These are phyloP conservation scores for Pythium sukuiense DNA, from an alignment of 352 stramenopile genomes.

Conservation along the genomic window DNA sequence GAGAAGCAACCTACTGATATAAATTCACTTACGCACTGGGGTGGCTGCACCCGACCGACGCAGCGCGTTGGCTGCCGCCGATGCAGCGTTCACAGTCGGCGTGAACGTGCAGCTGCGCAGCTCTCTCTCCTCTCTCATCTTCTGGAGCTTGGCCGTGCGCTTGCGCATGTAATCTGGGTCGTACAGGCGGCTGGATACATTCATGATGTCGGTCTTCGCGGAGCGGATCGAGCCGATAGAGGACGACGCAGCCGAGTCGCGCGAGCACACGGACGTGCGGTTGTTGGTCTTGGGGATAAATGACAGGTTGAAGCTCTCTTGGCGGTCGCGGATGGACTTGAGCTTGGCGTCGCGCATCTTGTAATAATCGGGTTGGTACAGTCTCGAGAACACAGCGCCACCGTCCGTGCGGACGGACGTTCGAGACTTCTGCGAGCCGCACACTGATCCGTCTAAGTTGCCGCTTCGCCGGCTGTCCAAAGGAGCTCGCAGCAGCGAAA, in stretches of 20 bases:
- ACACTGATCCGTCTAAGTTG: conserved; percentile 57
- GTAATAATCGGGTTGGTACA: conserved; percentile 86
- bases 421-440: conserved; percentile 69
- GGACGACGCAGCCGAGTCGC: conserved; percentile 64
- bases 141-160: conserved; percentile 70
- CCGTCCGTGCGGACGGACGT: conserved; percentile 77
- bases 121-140: conserved; percentile 76
- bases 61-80: conserved; percentile 22
- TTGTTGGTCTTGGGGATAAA: conserved; percentile 60
- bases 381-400: conserved; percentile 74
- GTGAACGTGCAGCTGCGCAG: conserved; percentile 80
- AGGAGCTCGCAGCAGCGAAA: conserved; percentile 65
- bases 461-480: conserved; percentile 24
- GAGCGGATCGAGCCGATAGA: conserved; percentile 62
- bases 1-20: conserved; percentile 15
- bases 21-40: conserved; percentile 34
- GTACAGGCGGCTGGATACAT: conserved; percentile 80
- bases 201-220: conserved; percentile 75
- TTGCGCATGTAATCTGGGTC: conserved; percentile 84
- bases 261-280: conserved; percentile 58
- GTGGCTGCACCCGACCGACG: conserved; percentile 5
- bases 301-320: conserved; percentile 58
- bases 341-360: conserved; percentile 77
- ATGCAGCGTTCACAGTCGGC: conserved; percentile 54
- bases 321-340: conserved; percentile 57